Conservation (phyloP, 306 rosid genomes). For the Citrullus colocynthis region DNA sequence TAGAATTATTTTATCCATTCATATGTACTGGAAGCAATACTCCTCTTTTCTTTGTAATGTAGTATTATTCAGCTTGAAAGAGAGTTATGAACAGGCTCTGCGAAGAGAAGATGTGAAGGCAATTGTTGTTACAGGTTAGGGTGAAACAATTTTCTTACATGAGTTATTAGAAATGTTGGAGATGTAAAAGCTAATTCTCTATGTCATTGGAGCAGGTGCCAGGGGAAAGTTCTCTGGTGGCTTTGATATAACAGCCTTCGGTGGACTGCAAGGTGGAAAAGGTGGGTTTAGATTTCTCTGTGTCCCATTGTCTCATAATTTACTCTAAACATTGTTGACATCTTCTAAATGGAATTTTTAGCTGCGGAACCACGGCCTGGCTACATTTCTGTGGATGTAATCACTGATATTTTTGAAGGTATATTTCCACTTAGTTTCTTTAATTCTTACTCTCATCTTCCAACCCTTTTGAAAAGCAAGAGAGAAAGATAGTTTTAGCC, state of each 20-base stretch:
- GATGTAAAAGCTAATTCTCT: constrained; percentile 9
- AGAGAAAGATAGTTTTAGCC: not conserved
- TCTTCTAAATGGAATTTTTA: constrained; percentile 13
- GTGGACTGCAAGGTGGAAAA: constrained; percentile 40
- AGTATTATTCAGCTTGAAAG: constrained; percentile 64
- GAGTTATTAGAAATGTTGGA: not conserved
- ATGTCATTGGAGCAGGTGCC: constrained; percentile 44
- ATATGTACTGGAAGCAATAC: not conserved
- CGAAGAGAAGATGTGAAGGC: constrained; percentile 79
- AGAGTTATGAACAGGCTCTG: constrained; percentile 55
- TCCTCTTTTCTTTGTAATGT: not conserved
- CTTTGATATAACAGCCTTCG: constrained; percentile 70
- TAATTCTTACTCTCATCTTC: not conserved
- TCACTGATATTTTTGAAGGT: constrained; percentile 7
- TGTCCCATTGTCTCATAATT: not conserved
- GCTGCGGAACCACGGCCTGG: constrained; percentile 43
- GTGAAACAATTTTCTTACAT: not conserved
- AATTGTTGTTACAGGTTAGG: constrained; percentile 68
- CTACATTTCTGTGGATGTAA: constrained; percentile 44
- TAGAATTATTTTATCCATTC: not conserved
- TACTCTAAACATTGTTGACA: constrained; percentile 3
- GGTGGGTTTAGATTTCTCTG: constrained; percentile 25
- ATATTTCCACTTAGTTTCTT: not conserved
- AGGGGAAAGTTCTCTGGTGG: constrained; percentile 94
- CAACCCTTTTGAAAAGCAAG: not conserved